Evolutionary conservation across 163 green algal species (phyloP).

Genomic region (Coccomyxa subellipsoidea): DNA sequence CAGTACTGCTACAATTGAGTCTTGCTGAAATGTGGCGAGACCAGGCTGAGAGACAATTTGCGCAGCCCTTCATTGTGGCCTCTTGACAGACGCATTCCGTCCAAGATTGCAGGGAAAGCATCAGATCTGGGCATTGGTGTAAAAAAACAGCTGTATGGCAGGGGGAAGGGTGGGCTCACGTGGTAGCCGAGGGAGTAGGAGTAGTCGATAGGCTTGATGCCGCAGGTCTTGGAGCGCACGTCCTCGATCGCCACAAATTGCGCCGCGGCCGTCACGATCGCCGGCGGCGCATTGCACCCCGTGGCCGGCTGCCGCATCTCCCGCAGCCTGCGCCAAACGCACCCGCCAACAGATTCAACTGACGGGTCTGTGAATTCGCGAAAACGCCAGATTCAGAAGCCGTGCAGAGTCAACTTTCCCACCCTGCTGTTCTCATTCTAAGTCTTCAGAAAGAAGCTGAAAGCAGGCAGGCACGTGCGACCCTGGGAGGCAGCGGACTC

Average conservation of each 20-base stretch:
- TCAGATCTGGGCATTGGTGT: no score
- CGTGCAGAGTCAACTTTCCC: no score
- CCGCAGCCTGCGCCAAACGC: neutral
- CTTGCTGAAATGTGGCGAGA: neutral
- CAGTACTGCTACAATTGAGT: neutral
- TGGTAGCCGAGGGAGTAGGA: constrained; percentile 3
- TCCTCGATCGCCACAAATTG: neutral
- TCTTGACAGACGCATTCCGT: neutral
- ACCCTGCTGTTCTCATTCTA: no score
- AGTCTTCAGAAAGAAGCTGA: no score
- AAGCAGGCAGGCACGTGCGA: no score
- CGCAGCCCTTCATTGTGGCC: neutral
- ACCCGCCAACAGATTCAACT: neutral
- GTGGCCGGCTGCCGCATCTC: neutral
- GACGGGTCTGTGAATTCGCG: no score
- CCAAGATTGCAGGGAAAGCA: no score
- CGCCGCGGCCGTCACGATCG: neutral
- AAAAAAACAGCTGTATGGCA: no score
- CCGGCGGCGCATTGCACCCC: neutral
- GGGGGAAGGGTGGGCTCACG: neutral
- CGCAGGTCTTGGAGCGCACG: neutral
- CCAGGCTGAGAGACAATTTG: neutral
- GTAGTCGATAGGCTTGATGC: neutral
- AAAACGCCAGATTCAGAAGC: no score
- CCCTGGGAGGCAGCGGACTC: no score